These are phyloP conservation scores for Crithidia expoeki DNA, from an alignment of 208 protist genomes.

Conservation along the genomic window DNA sequence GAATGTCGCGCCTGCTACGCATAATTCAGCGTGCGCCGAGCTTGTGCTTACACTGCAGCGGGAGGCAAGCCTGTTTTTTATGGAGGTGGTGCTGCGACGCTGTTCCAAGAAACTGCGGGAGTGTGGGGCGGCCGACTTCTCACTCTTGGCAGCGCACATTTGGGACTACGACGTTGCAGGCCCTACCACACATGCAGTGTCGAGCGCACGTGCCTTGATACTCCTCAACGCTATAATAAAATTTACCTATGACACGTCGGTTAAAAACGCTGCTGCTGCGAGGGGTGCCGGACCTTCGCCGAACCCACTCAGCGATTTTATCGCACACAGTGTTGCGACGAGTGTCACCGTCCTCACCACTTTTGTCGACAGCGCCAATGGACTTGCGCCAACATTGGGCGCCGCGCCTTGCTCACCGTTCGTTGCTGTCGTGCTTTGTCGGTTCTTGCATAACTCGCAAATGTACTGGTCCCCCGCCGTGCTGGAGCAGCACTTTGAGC, in stretches of 20 bases:
- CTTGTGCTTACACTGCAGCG: conserved; percentile 27
- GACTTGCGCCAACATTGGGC: conserved; percentile 3
- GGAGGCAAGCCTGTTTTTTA: conserved; percentile 60
- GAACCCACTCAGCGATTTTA: neutral
- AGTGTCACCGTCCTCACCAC: conserved; percentile 5
- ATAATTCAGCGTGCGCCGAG: neutral
- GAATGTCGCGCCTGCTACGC: neutral
- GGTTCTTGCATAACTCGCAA: conserved; percentile 24
- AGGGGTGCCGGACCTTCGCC: neutral
- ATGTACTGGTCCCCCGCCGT: conserved; percentile 16
- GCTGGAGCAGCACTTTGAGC: conserved; percentile 19
- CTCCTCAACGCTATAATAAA: conserved; percentile 38
- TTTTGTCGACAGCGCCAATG: conserved; percentile 12
- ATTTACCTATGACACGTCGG: conserved; percentile 25
- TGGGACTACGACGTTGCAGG: conserved; percentile 37
- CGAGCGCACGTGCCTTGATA: conserved; percentile 49
- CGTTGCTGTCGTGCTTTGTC: conserved; percentile 29
- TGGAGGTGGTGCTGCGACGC: conserved; percentile 43
- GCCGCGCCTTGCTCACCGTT: conserved; percentile 48
- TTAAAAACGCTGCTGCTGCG: neutral
- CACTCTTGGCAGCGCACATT: conserved; percentile 36
- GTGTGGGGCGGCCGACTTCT: conserved; percentile 45
- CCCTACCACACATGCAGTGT: conserved; percentile 24
- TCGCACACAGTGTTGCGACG: conserved; percentile 15
- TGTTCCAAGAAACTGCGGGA: conserved; percentile 27